A percentile compares a stretch with the other conserved stretches of the same genome.
These are phyloP conservation scores for Elymus sibiricus DNA, from an alignment of 176 grass and related monocot species.

Conservation along the genomic window DNA sequence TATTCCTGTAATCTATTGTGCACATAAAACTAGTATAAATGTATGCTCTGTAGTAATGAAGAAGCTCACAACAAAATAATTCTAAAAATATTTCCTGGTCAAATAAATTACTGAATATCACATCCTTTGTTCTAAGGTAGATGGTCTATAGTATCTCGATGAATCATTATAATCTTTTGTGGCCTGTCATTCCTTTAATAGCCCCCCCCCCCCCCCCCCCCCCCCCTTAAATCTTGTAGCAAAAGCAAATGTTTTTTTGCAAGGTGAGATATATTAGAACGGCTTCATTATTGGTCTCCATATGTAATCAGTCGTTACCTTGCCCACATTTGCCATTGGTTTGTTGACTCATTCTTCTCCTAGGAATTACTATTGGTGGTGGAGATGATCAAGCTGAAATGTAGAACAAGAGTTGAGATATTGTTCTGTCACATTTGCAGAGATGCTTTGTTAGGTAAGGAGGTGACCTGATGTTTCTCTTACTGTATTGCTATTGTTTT, in stretches of 20 bases:
- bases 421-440: neutral
- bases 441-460: neutral
- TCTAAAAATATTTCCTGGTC: neutral
- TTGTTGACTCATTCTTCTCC: neutral
- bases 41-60: neutral
- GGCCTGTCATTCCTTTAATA: neutral
- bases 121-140: neutral
- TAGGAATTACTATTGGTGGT: neutral
- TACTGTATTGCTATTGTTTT: neutral
- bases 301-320: neutral
- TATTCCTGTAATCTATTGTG: neutral
- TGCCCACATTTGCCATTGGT: neutral
- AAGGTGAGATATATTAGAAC: neutral
- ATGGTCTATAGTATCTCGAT: neutral
- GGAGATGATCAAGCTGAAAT: neutral
- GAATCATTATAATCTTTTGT: neutral
- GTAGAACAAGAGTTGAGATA: neutral
- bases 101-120: neutral
- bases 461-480: neutral
- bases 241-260: neutral
- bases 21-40: neutral
- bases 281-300: neutral
- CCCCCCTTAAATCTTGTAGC: neutral
- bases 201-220: too few species aligned
- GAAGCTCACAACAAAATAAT: neutral